Base-by-base conservation (phyloP, 2,329 filamentous ascomycete genomes). In the Fusarium euwallaceae region DNA sequence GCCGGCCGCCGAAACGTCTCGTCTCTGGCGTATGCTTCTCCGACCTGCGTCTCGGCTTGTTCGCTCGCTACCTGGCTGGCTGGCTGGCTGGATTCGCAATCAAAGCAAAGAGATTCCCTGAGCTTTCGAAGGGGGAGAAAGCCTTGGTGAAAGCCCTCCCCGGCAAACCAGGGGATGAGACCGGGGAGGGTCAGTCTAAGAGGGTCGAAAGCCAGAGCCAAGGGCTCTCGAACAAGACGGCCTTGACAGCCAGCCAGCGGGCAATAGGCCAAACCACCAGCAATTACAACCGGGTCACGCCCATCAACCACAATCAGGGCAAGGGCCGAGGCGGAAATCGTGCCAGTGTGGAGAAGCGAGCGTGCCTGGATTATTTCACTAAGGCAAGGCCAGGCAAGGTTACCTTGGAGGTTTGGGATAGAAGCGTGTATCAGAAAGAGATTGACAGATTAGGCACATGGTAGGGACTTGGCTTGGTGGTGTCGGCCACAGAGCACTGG, bases 401-500 rank as follows among this genome's bases (percentile, higher is more conserved):
- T 66, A 66, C 71, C 61, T 66, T 74, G 51, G 59, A 75, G 55
- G 51, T 68, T 63, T 64, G 63, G 67, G 61, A 71, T 63, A 69
- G 62, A 79, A 76, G 83, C 81, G 82, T 84, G 84, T 85, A 84
- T 85, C 84, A 85, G 83, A 83, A 74, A 82, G 81, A 83, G 82
- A 84, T 77, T 73, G 76, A 77, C 75, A 76, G 74, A 75, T 77
- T 74, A 66, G 67, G 64, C 63, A 62, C 64, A 58, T 58, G 56
- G 58, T 63, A 48, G 22, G 22, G 43, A 48, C 43, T 48, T 63
- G 45, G 63, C 39, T 65, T 70, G 51, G 62, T 70, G 51, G 62
- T 71, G 64, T 37, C 58, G 63, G 72, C 22, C 32, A 53, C 64
- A 45, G 61, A 53, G 58, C 70, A 63, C 43, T 66, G 62, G 59